phyloP scores from a whole-genome alignment of 495 filamentous ascomycete genomes.

The Schizothecium vesticola region DNA sequence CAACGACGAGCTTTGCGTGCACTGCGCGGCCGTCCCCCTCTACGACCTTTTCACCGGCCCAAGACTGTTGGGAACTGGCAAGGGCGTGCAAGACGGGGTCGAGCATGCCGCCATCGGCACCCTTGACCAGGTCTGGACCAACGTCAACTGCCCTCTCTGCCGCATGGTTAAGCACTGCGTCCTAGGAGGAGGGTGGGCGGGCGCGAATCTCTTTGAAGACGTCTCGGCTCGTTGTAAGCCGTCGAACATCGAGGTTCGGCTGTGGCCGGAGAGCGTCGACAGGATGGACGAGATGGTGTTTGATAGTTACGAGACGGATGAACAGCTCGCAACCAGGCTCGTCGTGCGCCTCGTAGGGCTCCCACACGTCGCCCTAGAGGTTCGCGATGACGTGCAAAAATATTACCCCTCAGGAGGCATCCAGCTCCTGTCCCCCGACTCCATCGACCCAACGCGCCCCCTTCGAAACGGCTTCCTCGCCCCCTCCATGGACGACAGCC shows the following conservation, averaged over 20 bases:
- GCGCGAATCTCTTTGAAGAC: background rate
- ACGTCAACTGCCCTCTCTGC: background rate
- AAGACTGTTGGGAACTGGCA: no score
- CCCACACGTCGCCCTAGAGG: background rate
- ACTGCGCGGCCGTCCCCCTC: no score
- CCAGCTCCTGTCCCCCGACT: background rate
- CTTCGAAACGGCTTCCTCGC: background rate
- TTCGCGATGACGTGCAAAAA: background rate
- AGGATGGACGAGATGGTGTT: background rate
- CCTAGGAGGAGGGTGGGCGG: no score
- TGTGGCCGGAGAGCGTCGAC: background rate
- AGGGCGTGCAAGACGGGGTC: no score
- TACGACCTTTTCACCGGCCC: no score
- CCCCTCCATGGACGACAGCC: background rate
- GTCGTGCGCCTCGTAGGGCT: background rate
- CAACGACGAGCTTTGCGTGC: no score
- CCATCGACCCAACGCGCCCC: background rate
- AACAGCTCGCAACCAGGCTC: background rate
- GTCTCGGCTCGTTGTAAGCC: background rate
- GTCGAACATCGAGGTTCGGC: background rate
- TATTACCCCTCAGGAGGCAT: background rate
- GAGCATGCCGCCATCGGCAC: background rate
- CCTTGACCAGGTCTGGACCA: background rate
- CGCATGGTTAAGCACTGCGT: background rate
- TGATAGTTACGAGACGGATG: background rate